Base-by-base conservation (phyloP, 1,284 basidiomycete genomes). In the Irpex lacteus region DNA sequence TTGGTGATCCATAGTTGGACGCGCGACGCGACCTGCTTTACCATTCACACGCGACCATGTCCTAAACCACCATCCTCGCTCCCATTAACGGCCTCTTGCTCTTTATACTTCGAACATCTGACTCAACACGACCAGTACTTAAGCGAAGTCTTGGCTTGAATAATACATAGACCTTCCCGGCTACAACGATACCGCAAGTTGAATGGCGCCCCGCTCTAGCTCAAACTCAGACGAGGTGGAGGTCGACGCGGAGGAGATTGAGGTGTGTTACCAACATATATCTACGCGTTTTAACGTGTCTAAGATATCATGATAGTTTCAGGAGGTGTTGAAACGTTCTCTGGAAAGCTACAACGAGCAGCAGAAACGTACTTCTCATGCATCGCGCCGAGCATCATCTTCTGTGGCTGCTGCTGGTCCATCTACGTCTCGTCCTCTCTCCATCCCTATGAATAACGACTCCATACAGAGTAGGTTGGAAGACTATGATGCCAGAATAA, bases 261-360 rank as follows among this genome's bases (percentile, higher is more conserved):
- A 15, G 40, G 40, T 44, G 15, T 6, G 40, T 44, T 9, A 44
- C 3, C 8, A 19, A 13, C 50, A 15, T 34, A 21, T 11, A 13
- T 56, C 26, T 36, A 56, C 54, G 54, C 54, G 54, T 56, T 36
- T 56, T 56, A 8, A 53, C 50, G 50, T 26, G 50, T 53, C 21
- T 53, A 15, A 53, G 11, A 7, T 18, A 15, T 11, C 11, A 8
- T 15, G 11, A 34, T 32, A 56, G 54, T 8, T 56, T 19, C 9
- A 34, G n/a, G 54, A 7, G 54, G 54, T 56, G 2, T 36, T 56
- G 54, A 56, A 56, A 18, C 21, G 26, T 19, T 56, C 54, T 32
- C 32, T 56, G 26, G 54, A 56, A 9, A 56, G 54, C 54, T 56
- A 56, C 8, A 34, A 13, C 11, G 34, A 11, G 21, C 54, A 36